A percentile compares a stretch with the other conserved stretches of the same genome.
These are phyloP conservation scores for Meira miltonrushii DNA, from an alignment of 1,284 basidiomycete species.

Conservation along the genomic window DNA sequence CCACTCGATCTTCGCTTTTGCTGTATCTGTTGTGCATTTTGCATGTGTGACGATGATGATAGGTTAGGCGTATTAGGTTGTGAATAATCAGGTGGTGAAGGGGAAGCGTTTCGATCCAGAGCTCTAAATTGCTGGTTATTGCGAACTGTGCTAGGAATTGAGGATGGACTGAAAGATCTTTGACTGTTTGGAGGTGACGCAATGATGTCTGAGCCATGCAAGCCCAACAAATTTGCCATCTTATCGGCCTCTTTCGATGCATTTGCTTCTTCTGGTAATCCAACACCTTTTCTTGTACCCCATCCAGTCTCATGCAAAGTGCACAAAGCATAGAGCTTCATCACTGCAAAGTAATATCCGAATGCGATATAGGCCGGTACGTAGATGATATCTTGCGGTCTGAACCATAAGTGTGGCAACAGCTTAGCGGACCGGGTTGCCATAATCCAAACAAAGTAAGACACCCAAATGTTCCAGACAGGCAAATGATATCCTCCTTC, in stretches of 20 bases:
- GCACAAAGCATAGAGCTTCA: conserved; percentile 77
- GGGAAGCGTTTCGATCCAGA: neutral
- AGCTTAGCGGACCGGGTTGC: conserved; percentile 80
- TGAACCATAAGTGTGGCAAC: conserved; percentile 76
- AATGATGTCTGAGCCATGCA: neutral
- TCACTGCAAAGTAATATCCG: conserved; percentile 66
- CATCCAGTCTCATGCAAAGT: conserved; percentile 81
- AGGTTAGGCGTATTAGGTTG: neutral
- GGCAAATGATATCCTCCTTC: conserved; percentile 80
- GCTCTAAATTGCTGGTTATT: too few species aligned
- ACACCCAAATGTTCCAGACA: conserved; percentile 66
- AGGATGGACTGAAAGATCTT: too few species aligned
- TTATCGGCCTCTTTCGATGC: neutral
- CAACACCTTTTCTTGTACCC: conserved; percentile 85
- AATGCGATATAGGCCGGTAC: conserved; percentile 65
- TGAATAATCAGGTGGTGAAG: neutral
- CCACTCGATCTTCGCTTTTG: too few species aligned
- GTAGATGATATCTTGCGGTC: conserved; percentile 77
- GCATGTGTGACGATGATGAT: neutral
- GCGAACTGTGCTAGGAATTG: too few species aligned
- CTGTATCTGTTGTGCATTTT: neutral
- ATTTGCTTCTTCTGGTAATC: conserved; percentile 44
- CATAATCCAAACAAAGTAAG: conserved; percentile 55
- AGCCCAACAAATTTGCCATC: neutral
- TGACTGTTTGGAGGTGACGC: neutral